Percentiles rank a stretch among this genome's conserved stretches.
Conservation (phyloP, 306 rosid genomes). For the Fragaria ananassa region DNA sequence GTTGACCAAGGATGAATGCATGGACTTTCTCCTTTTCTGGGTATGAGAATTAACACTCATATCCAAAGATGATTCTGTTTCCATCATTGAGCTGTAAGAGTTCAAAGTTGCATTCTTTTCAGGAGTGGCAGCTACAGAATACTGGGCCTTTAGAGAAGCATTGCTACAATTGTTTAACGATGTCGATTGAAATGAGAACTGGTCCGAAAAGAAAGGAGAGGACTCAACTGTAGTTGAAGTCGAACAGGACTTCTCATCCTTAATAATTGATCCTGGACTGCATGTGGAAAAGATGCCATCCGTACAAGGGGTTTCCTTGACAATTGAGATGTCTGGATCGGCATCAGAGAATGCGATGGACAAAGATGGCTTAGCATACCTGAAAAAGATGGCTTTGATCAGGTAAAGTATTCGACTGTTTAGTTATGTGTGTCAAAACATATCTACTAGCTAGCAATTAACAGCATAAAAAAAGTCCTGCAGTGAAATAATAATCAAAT, state of each 20-base stretch:
- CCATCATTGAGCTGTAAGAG: slow-evolving; percentile 33
- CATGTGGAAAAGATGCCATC: slow-evolving; percentile 27
- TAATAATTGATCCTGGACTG: slow-evolving; percentile 47
- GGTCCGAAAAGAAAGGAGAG: slow-evolving; percentile 43
- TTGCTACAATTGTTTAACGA: slow-evolving; percentile 28
- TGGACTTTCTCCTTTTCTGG: slow-evolving; percentile 65
- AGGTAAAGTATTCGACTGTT: slow-evolving; percentile 9
- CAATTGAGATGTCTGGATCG: slow-evolving; percentile 49
- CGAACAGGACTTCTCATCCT: slow-evolving; percentile 45
- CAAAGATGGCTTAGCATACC: slow-evolving; percentile 40
- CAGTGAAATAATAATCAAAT: not conserved
- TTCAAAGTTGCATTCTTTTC: slow-evolving; percentile 40
- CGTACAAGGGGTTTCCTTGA: slow-evolving; percentile 51
- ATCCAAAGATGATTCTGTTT: slow-evolving; percentile 58
- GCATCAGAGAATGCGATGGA: slow-evolving; percentile 34
- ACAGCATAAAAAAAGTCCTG: not conserved
- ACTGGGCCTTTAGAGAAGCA: slow-evolving; percentile 37
- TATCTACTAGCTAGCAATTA: not conserved
- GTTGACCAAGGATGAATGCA: slow-evolving; percentile 33
- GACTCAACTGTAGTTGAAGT: slow-evolving; percentile 53
- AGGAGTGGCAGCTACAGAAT: slow-evolving; percentile 50
- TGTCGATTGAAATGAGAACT: slow-evolving; percentile 25
- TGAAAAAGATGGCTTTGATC: slow-evolving; percentile 40
- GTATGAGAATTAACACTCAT: slow-evolving; percentile 78
- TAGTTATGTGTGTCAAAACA: slow-evolving; percentile 1